Conservation (phyloP, 108 stramenopile genomes). For the Fragilaria crotonensis region DNA sequence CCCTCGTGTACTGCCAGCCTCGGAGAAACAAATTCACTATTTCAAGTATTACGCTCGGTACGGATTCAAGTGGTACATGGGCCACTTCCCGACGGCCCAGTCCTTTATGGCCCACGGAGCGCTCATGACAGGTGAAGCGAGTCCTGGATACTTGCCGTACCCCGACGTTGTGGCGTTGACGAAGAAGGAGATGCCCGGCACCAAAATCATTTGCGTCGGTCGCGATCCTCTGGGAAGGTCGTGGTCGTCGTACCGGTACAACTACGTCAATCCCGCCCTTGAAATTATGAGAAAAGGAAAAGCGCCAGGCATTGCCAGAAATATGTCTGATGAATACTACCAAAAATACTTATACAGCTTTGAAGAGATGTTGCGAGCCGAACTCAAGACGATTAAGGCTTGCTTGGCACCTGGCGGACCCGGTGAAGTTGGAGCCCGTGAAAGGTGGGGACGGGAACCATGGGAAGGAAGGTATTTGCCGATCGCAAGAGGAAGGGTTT, state of each 20-base stretch:
- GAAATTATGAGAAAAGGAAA: conserved; percentile 23
- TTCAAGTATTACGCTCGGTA: conserved; percentile 42
- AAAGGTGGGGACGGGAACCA: neutral
- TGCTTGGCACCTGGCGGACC: conserved; percentile 44
- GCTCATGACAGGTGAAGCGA: conserved; percentile 82
- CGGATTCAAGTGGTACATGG: conserved; percentile 63
- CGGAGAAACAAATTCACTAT: conserved; percentile 79
- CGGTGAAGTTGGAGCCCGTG: conserved; percentile 18
- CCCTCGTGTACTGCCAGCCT: conserved; percentile 67
- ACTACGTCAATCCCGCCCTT: conserved; percentile 60
- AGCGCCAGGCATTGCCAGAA: conserved; percentile 9
- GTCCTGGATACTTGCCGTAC: conserved; percentile 76
- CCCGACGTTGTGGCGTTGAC: conserved; percentile 22
- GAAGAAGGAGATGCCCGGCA: conserved; percentile 8
- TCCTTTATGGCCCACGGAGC: conserved; percentile 61
- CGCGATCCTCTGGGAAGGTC: conserved; percentile 71
- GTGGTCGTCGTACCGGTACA: conserved; percentile 72
- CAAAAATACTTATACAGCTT: conserved; percentile 52
- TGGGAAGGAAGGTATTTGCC: conserved; percentile 25
- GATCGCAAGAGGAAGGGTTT: conserved; percentile 24
- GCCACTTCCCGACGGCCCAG: conserved; percentile 60
- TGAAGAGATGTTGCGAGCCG: conserved; percentile 70
- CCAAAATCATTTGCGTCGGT: conserved; percentile 58
- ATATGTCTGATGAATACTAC: conserved; percentile 39
- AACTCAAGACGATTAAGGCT: conserved; percentile 43